These are phyloP conservation scores for Termitomyces eurrhizus DNA, from an alignment of 768 basidiomycete species.

Conservation along the genomic window DNA sequence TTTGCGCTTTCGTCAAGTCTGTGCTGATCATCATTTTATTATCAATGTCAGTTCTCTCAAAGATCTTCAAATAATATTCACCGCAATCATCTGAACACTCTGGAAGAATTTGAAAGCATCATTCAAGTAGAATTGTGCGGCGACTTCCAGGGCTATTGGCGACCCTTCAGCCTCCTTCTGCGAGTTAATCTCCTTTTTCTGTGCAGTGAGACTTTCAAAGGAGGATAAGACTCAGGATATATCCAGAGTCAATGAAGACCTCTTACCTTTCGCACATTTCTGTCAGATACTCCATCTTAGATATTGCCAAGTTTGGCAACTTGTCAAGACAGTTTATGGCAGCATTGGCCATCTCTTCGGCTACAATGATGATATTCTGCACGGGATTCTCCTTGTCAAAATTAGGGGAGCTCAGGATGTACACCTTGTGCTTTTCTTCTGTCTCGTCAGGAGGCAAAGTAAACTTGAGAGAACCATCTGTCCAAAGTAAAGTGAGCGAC, in stretches of 20 bases:
- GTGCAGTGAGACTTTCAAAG: not conserved
- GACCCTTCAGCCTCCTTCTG: not conserved
- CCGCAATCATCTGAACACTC: not conserved
- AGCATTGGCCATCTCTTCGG: not conserved
- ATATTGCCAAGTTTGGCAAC: not conserved
- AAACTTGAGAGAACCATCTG: constrained; percentile 3
- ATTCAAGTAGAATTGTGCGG: not conserved
- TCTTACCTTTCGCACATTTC: not conserved
- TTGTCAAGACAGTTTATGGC: not conserved
- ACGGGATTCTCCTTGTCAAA: not conserved
- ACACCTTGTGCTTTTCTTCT: not conserved
- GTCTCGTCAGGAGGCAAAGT: not conserved
- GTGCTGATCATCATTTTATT: not conserved
- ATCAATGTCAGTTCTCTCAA: not conserved
- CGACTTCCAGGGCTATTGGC: not conserved
- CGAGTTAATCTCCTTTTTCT: not conserved
- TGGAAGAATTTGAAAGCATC: not conserved
- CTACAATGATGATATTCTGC: not conserved
- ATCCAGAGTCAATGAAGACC: not conserved
- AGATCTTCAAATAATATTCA: not conserved
- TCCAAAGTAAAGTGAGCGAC: not conserved
- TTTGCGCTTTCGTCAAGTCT: not conserved
- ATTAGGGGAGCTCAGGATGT: not conserved
- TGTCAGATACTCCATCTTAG: not conserved
- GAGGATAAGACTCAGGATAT: not conserved